Conservation (phyloP, 768 basidiomycete species). For the Mycena vulgaris region DNA sequence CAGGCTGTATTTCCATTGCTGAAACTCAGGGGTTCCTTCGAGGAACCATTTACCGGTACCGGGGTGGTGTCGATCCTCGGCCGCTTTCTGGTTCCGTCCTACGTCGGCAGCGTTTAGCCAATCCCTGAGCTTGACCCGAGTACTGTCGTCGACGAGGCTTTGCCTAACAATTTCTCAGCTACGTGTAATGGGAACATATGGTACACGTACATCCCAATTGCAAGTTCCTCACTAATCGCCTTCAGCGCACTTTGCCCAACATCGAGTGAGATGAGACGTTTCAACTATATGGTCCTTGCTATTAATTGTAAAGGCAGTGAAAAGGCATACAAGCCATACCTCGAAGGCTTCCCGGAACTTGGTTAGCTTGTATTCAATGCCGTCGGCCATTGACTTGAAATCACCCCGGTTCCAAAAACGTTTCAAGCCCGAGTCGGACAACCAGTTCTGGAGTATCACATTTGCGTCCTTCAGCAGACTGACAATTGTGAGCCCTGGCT, state of each 20-base stretch:
- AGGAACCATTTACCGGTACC: no score
- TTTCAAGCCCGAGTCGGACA: no score
- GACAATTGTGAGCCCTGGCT: slow-evolving; percentile 4
- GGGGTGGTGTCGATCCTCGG: no score
- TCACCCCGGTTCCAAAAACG: no score
- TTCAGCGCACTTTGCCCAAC: no score
- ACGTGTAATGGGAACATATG: background rate
- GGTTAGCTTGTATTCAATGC: slow-evolving; percentile 1
- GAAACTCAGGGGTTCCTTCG: slow-evolving; percentile 1
- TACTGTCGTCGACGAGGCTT: background rate
- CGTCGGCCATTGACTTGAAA: background rate
- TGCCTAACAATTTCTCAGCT: background rate
- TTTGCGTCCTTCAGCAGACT: background rate
- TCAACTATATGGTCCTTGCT: background rate
- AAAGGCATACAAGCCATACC: slow-evolving; percentile 4
- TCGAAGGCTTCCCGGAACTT: slow-evolving; percentile 1
- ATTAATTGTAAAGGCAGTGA: background rate
- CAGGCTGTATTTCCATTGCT: slow-evolving; percentile 4
- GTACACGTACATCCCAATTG: background rate
- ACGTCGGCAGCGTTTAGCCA: no score
- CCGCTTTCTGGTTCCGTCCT: no score
- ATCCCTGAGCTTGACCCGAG: no score
- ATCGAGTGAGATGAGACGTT: background rate
- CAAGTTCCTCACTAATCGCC: no score
- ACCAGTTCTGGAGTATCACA: no score